phyloP scores from a whole-genome alignment of 495 filamentous ascomycete species.

The Physcia stellaris region DNA sequence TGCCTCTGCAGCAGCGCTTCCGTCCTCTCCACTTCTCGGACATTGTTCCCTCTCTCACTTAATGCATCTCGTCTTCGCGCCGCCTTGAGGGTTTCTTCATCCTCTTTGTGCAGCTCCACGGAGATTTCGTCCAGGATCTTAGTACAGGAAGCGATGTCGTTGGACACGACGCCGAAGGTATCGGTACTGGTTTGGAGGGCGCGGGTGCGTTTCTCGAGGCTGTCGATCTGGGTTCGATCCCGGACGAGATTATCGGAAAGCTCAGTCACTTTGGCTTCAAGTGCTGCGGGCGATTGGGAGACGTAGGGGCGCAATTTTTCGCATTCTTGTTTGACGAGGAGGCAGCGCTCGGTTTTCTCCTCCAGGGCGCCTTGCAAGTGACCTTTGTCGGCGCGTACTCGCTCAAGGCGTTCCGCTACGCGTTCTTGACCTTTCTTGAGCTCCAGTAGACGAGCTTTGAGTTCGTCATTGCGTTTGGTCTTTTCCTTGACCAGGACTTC shows the following conservation, averaged over 20 bases:
- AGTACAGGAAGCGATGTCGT: slow-evolving; percentile 72
- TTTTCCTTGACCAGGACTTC: slow-evolving; percentile 70
- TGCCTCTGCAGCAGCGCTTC: slow-evolving; percentile 76
- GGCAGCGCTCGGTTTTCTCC: slow-evolving; percentile 56
- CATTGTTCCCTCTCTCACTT: slow-evolving; percentile 72
- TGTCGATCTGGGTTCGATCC: slow-evolving; percentile 75
- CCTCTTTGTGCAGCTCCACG: slow-evolving; percentile 71
- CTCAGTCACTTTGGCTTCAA: slow-evolving; percentile 71
- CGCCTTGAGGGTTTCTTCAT: slow-evolving; percentile 71
- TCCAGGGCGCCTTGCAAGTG: slow-evolving; percentile 59
- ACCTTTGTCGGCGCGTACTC: slow-evolving; percentile 56
- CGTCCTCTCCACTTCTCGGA: slow-evolving; percentile 77
- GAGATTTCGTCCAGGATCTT: slow-evolving; percentile 82
- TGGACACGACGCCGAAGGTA: slow-evolving; percentile 68
- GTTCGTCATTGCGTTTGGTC: slow-evolving; percentile 66
- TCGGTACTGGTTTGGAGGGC: slow-evolving; percentile 88
- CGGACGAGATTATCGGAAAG: slow-evolving; percentile 57
- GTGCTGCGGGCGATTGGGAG: slow-evolving; percentile 65
- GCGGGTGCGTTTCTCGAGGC: slow-evolving; percentile 68
- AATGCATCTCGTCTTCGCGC: slow-evolving; percentile 72
- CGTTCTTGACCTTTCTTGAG: slow-evolving; percentile 64
- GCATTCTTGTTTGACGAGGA: slow-evolving; percentile 56
- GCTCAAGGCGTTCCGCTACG: slow-evolving; percentile 63
- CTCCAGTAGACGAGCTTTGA: slow-evolving; percentile 65
- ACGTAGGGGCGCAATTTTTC: slow-evolving; percentile 85